Conservation (phyloP, 1,284 basidiomycete genomes). For the Cryptococcus maquisensis region DNA sequence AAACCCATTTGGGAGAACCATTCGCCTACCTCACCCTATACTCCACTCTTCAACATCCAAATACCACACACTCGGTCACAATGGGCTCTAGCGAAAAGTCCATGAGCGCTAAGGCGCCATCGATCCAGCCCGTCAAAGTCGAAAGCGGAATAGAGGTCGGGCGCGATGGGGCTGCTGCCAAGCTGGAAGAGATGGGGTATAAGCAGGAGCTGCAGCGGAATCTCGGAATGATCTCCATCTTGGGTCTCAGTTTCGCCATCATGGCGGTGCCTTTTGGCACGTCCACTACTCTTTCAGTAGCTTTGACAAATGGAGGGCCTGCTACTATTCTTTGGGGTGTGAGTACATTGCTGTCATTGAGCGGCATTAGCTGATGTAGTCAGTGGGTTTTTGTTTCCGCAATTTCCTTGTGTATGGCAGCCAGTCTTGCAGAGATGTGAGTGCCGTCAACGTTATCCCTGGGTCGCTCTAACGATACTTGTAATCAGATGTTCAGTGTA, state of each 20-base stretch:
- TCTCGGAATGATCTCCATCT: constrained; percentile 51
- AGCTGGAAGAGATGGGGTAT: constrained; percentile 51
- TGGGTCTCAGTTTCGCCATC: constrained; percentile 49
- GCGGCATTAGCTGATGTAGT: not conserved
- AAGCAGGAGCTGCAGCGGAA: constrained; percentile 49
- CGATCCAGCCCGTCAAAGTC: not conserved
- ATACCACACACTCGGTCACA: not conserved
- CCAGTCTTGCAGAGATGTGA: constrained; percentile 50
- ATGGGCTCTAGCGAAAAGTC: not conserved
- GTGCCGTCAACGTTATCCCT: constrained; percentile 2
- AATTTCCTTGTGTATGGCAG: constrained; percentile 51
- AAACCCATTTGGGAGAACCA: too few species aligned
- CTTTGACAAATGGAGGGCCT: constrained; percentile 50
- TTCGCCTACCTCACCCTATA: too few species aligned
- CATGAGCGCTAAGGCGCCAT: not conserved
- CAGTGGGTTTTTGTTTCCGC: constrained; percentile 51
- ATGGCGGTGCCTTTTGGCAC: constrained; percentile 52
- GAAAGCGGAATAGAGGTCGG: not conserved
- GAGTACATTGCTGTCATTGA: constrained; percentile 11
- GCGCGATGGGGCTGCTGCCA: constrained; percentile 19
- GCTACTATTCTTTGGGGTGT: constrained; percentile 49
- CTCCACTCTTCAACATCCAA: too few species aligned
- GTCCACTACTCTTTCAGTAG: constrained; percentile 48
- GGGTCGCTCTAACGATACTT: not conserved
- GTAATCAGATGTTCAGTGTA: constrained; percentile 47